Evolutionary conservation across 768 basidiomycete species (phyloP).

Genomic region (Xerocomellus intermedius): DNA sequence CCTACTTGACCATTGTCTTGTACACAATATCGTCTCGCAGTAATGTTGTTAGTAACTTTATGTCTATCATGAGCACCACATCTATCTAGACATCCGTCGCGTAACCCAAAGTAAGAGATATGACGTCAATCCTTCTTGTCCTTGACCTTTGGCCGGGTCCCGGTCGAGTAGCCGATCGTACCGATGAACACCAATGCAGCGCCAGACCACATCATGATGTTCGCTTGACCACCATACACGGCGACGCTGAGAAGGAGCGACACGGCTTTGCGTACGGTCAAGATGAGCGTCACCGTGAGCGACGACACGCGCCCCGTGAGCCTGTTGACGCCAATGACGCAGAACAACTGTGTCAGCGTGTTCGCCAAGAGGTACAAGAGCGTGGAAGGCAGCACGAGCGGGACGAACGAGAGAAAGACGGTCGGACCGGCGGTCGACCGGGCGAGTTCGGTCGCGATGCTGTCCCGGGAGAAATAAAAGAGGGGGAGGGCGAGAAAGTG

Average conservation of each 20-base stretch:
- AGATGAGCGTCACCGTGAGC: slow-evolving; percentile 74
- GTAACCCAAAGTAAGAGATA: background rate
- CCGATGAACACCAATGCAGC: slow-evolving; percentile 68
- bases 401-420: slow-evolving; percentile 11
- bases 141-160: slow-evolving; percentile 12
- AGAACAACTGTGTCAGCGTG: slow-evolving; percentile 80
- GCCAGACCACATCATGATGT: slow-evolving; percentile 62
- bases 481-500: slow-evolving; percentile 79
- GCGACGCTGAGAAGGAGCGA: slow-evolving; percentile 72
- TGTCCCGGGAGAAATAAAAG: slow-evolving; percentile 60
- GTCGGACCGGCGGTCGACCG: slow-evolving; percentile 11
- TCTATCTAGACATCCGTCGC: background rate
- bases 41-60: slow-evolving; percentile 17
- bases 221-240: slow-evolving; percentile 41
- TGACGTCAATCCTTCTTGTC: slow-evolving; percentile 25
- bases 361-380: slow-evolving; percentile 69
- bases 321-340: slow-evolving; percentile 83
- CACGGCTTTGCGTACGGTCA: slow-evolving; percentile 78
- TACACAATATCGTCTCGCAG: background rate
- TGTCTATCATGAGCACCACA: slow-evolving; percentile 11
- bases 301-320: slow-evolving; percentile 75
- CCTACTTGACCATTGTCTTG: background rate
- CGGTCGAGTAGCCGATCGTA: slow-evolving; percentile 62
- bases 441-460: slow-evolving; percentile 37
- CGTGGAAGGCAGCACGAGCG: slow-evolving; percentile 49